A percentile compares a stretch with the other conserved stretches of the same genome.
Evolutionary conservation across 805 yeast species (phyloP).

Genomic region (Hanseniaspora valbyensis): DNA sequence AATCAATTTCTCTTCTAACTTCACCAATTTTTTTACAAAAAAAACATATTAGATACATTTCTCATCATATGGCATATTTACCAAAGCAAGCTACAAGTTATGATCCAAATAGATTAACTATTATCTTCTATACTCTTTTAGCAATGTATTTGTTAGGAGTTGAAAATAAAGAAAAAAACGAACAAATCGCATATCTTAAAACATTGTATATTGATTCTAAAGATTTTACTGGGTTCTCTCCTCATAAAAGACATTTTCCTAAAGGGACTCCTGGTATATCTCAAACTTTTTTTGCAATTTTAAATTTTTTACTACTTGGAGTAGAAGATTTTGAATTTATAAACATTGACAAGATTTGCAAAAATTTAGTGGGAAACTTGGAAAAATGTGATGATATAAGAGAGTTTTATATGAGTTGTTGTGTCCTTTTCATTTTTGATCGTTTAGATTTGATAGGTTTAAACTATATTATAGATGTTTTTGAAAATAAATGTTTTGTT

Average conservation of each 20-base stretch:
- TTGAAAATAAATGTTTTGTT: slow-evolving; percentile 1
- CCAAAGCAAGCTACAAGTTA: slow-evolving; percentile 1
- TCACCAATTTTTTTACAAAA: slow-evolving; percentile 1
- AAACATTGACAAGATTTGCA: not conserved
- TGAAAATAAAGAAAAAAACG: not conserved
- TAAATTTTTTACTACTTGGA: slow-evolving; percentile 3
- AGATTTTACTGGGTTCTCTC: slow-evolving; percentile 7
- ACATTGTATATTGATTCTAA: not conserved
- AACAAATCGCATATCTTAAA: not conserved
- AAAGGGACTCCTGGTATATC: slow-evolving; percentile 1
- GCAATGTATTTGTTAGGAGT: not conserved
- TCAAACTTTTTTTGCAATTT: slow-evolving; percentile 11
- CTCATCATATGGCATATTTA: not conserved
- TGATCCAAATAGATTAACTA: slow-evolving; percentile 9
- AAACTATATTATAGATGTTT: not conserved
- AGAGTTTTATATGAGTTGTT: slow-evolving; percentile 7
- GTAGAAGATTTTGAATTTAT: slow-evolving; percentile 1
- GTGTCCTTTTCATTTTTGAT: not conserved
- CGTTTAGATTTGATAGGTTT: not conserved
- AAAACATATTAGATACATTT: slow-evolving; percentile 5
- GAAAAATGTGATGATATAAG: slow-evolving; percentile 6
- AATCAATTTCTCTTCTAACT: not conserved
- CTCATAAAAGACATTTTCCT: not conserved
- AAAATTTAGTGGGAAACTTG: not conserved
- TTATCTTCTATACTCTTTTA: not conserved